Base-by-base conservation (phyloP, 2,329 filamentous ascomycete genomes). In the Curvularia lunata region DNA sequence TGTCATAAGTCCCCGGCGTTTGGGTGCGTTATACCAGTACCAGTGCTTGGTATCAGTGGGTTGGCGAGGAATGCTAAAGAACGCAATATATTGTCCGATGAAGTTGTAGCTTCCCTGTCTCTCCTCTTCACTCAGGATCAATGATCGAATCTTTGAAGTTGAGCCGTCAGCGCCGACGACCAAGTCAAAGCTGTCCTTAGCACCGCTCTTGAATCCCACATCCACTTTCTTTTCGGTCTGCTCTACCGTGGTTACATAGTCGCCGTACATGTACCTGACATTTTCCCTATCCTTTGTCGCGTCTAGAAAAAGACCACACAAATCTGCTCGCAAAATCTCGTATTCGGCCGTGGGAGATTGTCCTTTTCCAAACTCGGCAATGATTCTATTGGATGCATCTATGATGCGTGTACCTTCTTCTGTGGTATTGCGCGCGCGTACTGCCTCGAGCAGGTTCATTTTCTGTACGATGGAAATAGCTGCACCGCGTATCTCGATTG, bases 401-500 rank as follows among this genome's bases (percentile, higher is more conserved):
- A 82, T 64, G n/a, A 81, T 59, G 4, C 69, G 66, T n/a, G 77
- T 68, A 28, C 80, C 81, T 21, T 69, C 66, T 63, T 82, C 81
- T 10, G 72, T 71, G 2, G 78, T 79, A 16, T 72, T 68, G 4
- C 67, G 64, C 1, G 65, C 63, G 9, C 75, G 74, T 28, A 83
- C 71, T 0, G 67, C 67, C 1, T 66, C 61, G 45, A 79, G 73
- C 16, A 82, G 61, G 1, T 78, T 78, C 61, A 82, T 74, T 34
- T 70, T 73, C 21, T 69, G 65, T 43, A 82, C 77, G 12, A 81
- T 70, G 6, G 77, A 69, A 16, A 82, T 70, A 0, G 76, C 80
- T 5, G 74, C 63, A 2, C 73, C 78, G 27, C 80, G 79, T 3
- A 83, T 75, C 59, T 83, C 81, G 40, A 83, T 68, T 19, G 79